Percentiles rank a stretch among this genome's conserved stretches.
These are phyloP conservation scores for Coprinellus micaceus DNA, from an alignment of 768 basidiomycete genomes.

Conservation along the genomic window DNA sequence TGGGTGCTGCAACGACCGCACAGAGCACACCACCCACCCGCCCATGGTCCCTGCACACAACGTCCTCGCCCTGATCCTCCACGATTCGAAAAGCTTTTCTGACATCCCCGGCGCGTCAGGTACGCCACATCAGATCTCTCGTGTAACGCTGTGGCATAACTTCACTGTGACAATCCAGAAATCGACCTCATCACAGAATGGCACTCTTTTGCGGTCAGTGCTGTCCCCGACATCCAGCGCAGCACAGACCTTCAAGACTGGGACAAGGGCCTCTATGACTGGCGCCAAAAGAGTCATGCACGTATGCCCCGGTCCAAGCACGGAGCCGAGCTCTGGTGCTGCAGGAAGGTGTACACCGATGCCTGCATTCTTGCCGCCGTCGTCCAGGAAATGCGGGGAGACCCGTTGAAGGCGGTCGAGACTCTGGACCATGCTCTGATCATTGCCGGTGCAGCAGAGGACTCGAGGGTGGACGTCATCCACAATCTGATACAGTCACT, in stretches of 20 bases:
- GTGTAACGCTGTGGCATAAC: background rate
- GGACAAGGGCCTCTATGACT: background rate
- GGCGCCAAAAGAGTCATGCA: background rate
- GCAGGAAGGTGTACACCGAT: constrained; percentile 78
- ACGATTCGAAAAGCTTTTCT: too few species aligned
- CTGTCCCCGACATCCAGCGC: background rate
- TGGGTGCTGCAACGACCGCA: background rate
- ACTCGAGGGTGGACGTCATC: constrained; percentile 57
- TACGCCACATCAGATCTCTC: too few species aligned
- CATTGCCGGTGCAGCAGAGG: constrained; percentile 73
- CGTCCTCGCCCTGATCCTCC: too few species aligned
- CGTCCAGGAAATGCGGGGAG: constrained; percentile 32
- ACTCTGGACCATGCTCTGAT: constrained; percentile 79
- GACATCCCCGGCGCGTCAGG: too few species aligned
- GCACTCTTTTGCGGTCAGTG: background rate
- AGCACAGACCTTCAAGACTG: background rate
- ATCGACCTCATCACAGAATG: background rate
- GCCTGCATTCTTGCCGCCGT: constrained; percentile 55
- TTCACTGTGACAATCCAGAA: background rate
- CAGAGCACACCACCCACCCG: background rate
- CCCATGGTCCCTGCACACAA: background rate
- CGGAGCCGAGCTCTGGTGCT: constrained; percentile 30
- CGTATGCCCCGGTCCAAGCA: background rate
- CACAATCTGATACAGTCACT: constrained; percentile 56
- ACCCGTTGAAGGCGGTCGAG: constrained; percentile 41